A percentile compares a stretch with the other conserved stretches of the same genome.
Evolutionary conservation across 805 yeast genomes (phyloP).

Genomic region (Pichia phayaonensis): DNA sequence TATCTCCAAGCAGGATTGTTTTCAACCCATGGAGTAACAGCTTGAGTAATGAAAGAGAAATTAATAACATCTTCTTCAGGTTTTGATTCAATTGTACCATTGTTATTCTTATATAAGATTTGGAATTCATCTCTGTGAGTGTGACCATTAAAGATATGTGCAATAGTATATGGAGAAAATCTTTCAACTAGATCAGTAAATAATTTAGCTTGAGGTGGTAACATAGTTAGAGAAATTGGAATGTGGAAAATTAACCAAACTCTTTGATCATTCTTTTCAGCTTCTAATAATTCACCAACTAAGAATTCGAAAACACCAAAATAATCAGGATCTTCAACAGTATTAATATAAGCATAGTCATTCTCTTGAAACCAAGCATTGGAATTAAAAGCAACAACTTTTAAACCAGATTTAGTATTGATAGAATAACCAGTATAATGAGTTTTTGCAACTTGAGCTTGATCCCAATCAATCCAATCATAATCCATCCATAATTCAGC

Average conservation of each 20-base stretch:
- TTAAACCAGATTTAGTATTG: conserved; percentile 47
- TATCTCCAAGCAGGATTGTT: conserved; percentile 69
- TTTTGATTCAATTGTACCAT: conserved; percentile 28
- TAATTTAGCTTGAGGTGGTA: conserved; percentile 53
- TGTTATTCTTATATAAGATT: conserved; percentile 41
- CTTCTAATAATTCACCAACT: conserved; percentile 51
- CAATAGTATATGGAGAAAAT: conserved; percentile 61
- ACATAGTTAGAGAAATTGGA: conserved; percentile 51
- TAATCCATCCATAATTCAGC: conserved; percentile 41
- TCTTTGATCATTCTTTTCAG: conserved; percentile 49
- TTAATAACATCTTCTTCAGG: conserved; percentile 40
- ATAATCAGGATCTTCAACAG: conserved; percentile 43
- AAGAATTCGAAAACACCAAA: conserved; percentile 59
- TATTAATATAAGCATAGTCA: conserved; percentile 45
- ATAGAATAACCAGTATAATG: conserved; percentile 60
- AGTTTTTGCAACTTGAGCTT: conserved; percentile 30
- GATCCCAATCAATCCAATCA: conserved; percentile 35
- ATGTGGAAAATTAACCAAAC: conserved; percentile 73
- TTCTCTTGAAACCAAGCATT: conserved; percentile 62
- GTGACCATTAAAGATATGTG: conserved; percentile 64
- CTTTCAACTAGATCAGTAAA: conserved; percentile 53
- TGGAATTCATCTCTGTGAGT: conserved; percentile 65
- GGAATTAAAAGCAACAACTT: conserved; percentile 56
- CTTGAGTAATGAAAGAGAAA: conserved; percentile 59
- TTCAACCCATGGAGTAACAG: conserved; percentile 53